Percentiles rank a stretch among this genome's conserved stretches.
Evolutionary conservation across 2,329 filamentous ascomycete genomes (phyloP).

Genomic region (Venturia nashicola): DNA sequence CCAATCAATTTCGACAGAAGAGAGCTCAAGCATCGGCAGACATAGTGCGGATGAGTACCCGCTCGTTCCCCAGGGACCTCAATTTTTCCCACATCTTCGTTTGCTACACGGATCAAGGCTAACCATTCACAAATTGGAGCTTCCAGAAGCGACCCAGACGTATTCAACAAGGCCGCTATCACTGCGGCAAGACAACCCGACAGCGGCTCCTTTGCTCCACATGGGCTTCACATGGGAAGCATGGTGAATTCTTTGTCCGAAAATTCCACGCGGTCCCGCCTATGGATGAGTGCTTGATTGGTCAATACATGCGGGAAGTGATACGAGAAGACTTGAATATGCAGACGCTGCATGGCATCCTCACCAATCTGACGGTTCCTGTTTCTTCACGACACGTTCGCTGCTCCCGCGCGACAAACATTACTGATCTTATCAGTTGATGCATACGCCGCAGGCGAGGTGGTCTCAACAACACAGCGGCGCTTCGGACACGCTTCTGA

Average conservation of each 20-base stretch:
- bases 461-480: too few relatives aligned
- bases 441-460: too few relatives aligned
- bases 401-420: not conserved
- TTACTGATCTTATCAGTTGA: too few relatives aligned
- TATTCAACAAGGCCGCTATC: not conserved
- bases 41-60: not conserved
- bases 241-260: too few relatives aligned
- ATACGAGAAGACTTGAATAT: not conserved
- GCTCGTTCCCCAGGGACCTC: not conserved
- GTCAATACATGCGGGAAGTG: not conserved
- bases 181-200: not conserved
- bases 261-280: not conserved
- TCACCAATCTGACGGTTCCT: not conserved
- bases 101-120: not conserved
- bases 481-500: too few relatives aligned
- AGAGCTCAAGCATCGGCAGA: not conserved
- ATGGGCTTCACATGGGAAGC: not conserved
- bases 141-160: not conserved
- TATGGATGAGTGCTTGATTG: not conserved
- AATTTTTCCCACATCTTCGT: not conserved
- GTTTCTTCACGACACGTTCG: not conserved
- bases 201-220: not conserved
- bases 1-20: not conserved
- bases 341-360: not conserved
- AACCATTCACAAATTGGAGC: not conserved